Conservation (phyloP, 163 green algal species). For the Dunaliella salina region DNA sequence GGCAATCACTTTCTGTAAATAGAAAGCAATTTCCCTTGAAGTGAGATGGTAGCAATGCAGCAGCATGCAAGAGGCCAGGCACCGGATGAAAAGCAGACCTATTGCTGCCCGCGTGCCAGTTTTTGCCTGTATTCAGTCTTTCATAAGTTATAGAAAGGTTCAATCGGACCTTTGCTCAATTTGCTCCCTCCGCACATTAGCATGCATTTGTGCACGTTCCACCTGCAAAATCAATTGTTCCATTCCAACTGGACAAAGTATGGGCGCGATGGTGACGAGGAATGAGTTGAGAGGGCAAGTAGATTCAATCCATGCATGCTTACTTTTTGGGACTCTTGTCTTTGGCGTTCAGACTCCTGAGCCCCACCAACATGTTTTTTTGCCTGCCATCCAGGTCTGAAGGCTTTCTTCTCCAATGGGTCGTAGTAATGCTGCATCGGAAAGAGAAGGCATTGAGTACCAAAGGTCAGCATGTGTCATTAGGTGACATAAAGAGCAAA, state of each 20-base stretch:
- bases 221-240: not conserved
- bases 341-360: not conserved
- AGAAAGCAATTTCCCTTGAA: not conserved
- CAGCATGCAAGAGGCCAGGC: not conserved
- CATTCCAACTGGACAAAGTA: not conserved
- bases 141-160: not conserved
- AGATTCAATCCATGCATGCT: not conserved
- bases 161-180: not conserved
- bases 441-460: not conserved
- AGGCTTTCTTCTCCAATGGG: slow-evolving; percentile 3
- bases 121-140: not conserved
- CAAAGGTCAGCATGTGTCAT: too few species aligned
- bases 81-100: too few species aligned
- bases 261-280: not conserved
- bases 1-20: too few species aligned
- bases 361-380: not conserved
- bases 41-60: not conserved
- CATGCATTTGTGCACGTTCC: not conserved
- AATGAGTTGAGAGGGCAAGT: too few species aligned
- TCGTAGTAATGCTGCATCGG: slow-evolving; percentile 4
- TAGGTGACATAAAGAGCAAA: too few species aligned
- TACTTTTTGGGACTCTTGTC: not conserved
- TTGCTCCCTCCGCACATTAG: not conserved
- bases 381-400: not conserved
- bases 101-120: too few species aligned